Evolutionary conservation across 768 basidiomycete species (phyloP), one percentile per base, ranked within the genome.

Genomic region (Suillus hirtellus): DNA sequence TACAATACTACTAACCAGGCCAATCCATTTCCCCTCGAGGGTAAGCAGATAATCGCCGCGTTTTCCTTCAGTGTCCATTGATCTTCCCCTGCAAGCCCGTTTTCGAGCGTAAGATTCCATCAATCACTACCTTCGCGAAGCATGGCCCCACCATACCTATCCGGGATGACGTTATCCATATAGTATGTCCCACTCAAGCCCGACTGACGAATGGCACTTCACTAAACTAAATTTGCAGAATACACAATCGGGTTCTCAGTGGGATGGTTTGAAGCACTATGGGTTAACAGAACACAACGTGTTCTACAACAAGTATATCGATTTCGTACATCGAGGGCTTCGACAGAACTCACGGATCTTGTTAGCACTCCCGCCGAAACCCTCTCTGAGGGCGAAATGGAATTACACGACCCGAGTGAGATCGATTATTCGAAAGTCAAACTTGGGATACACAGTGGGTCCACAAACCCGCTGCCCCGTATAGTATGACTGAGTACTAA

Each of bases 241-340:
- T 66, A 87, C 88, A 0, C 89, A 89, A 75, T 87, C 87, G 0
- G 86, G 88, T 10, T 81, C 86, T 4, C 88, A 90, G 67, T 89
- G 88, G 88, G 88, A 89, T 66, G 87, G 88, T 9, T 61, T 89
- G 70, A 79, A 82, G 64, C 87, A 89, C 66, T 86, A 80, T 67
- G 86, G 86, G 3, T 64, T 89, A 47, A 55, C 72, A 0, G 79
- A 83, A 17, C 81, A 88, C 65, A 78, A 77, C 3, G 76, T 87
- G 24, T 87, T 85, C 69, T 89, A 89, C 71, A 85, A 88, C 74
- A 86, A 87, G 86, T 86, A 65, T 49, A 69, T 67, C 49, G 47
- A 5, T 31, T 37, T 53, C 17, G 35, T 24, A 21, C 8, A 47
- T 49, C 37, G 52, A 19, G 11, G 2, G 11, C 8, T 58, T 40